These are phyloP conservation scores for Sarcomyxa edulis DNA, from an alignment of 768 basidiomycete genomes.

Conservation along the genomic window DNA sequence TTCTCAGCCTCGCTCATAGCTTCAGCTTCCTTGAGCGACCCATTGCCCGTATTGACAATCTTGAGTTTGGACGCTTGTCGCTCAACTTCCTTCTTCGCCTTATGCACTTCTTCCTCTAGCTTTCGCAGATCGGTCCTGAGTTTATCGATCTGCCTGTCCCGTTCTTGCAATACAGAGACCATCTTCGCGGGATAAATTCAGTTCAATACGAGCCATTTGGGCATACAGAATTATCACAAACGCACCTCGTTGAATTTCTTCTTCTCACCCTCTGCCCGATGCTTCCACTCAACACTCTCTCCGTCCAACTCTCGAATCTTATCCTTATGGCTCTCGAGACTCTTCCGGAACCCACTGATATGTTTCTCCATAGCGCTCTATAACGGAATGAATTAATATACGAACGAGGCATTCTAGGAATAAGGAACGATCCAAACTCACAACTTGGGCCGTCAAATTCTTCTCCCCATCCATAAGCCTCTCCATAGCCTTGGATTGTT, in stretches of 20 bases:
- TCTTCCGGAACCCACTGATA: conserved; percentile 24
- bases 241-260: conserved; percentile 35
- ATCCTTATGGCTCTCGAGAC: conserved; percentile 17
- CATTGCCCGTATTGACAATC: not conserved
- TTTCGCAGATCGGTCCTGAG: conserved; percentile 33
- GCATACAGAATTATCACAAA: too few relatives aligned
- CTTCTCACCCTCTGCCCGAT: conserved; percentile 31
- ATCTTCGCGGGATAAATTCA: too few relatives aligned
- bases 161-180: conserved; percentile 25
- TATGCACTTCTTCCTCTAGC: conserved; percentile 44
- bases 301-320: conserved; percentile 22
- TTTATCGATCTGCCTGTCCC: conserved; percentile 22
- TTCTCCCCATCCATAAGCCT: conserved; percentile 60
- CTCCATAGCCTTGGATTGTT: conserved; percentile 55
- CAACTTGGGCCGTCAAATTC: conserved; percentile 51
- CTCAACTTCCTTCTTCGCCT: conserved; percentile 47
- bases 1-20: conserved; percentile 46
- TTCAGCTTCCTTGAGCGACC: conserved; percentile 14
- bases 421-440: conserved; percentile 25
- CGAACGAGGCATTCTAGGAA: not conserved
- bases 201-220: too few relatives aligned
- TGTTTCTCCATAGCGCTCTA: conserved; percentile 44
- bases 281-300: conserved; percentile 26
- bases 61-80: conserved; percentile 41
- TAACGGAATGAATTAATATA: conserved; percentile 1